Base-by-base conservation (phyloP, 371 early-diverging fungal species). In the Chytridium lagenaria region DNA sequence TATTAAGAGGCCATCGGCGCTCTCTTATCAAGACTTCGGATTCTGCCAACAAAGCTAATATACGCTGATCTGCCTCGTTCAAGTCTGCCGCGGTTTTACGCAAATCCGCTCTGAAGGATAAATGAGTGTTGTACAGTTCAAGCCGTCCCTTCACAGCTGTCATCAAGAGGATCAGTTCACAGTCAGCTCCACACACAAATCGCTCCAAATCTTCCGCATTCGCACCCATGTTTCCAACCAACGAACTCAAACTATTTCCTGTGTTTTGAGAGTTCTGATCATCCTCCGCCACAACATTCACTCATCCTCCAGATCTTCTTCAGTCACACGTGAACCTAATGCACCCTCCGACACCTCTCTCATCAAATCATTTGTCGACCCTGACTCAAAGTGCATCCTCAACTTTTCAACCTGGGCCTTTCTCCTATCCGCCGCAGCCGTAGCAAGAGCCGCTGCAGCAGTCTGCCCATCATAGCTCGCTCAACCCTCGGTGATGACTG, bases 91-190 rank as follows among this genome's bases (percentile, higher is more conserved):
- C 79, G 19, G 82, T 75, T 15, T 76, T 72, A 33, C 71, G 71
- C n/a, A 81, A 31, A 63, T 88, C 87, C 0, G 86, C 76, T 12
- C 74, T 68, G 67, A 89, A 89, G 0, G 68, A 67, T 7, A 88
- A 33, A 61, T 81, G 72, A n/a, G 70, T 67, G 15, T 79, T 44
- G 1, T 86, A 85, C 16, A 89, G 52, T 50, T 86, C 83, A 15
- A 89, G 44, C 15, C 80, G 71, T 30, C 89, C 89, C 38, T 83
- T 81, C 36, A 89, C 83, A 0, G 85, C 71, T 0, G 87, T 81
- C 79, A 87, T 81, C 26, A 85, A 76, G 28, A 85, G 61, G 3
- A 89, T 86, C 72, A 88, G 67, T 37, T 85, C 85, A 73, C 86
- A 85, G n/a, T 85, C 86, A 19, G 74, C 70, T 23, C 77, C 67